phyloP scores from a whole-genome alignment of 2,329 filamentous ascomycete species.

The Cladosporium sp. region DNA sequence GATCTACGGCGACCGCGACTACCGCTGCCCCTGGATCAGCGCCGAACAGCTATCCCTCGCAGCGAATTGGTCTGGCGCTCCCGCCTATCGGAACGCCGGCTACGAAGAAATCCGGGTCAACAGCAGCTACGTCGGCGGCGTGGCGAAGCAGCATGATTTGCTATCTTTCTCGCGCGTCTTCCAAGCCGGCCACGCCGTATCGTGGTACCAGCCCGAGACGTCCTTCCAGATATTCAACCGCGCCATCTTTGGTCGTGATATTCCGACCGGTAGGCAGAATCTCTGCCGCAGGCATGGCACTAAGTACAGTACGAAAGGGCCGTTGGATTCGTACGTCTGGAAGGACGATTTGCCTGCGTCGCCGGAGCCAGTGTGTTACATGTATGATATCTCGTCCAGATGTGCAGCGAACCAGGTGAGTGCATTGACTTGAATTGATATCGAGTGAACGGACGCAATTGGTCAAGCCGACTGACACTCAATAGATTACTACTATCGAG shows the following conservation, averaged over 20 bases:
- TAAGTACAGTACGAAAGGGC: constrained; percentile 35
- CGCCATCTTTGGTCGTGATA: constrained; percentile 44
- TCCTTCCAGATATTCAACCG: constrained; percentile 50
- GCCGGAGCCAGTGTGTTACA: constrained; percentile 40
- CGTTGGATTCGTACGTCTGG: constrained; percentile 36
- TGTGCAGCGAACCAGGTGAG: constrained; percentile 41
- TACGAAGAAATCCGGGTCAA: constrained; percentile 28
- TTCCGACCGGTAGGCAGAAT: constrained; percentile 47
- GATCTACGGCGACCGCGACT: constrained; percentile 27
- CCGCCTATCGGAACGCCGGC: constrained; percentile 22
- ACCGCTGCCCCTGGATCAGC: constrained; percentile 25
- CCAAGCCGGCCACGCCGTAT: constrained; percentile 26
- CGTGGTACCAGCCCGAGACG: constrained; percentile 48
- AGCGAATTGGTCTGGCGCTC: constrained; percentile 14
- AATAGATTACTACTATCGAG: constrained; percentile 29
- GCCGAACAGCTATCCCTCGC: constrained; percentile 20
- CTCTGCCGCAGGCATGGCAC: constrained; percentile 31
- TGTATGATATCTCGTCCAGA: constrained; percentile 31
- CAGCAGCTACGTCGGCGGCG: constrained; percentile 23
- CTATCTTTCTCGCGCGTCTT: constrained; percentile 32
- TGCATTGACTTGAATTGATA: background rate
- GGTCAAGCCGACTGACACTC: background rate
- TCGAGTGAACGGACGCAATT: background rate
- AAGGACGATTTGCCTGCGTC: constrained; percentile 39
- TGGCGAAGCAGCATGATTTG: constrained; percentile 29